Evolutionary conservation across 768 basidiomycete genomes (phyloP).

Genomic region (Suillus discolor): DNA sequence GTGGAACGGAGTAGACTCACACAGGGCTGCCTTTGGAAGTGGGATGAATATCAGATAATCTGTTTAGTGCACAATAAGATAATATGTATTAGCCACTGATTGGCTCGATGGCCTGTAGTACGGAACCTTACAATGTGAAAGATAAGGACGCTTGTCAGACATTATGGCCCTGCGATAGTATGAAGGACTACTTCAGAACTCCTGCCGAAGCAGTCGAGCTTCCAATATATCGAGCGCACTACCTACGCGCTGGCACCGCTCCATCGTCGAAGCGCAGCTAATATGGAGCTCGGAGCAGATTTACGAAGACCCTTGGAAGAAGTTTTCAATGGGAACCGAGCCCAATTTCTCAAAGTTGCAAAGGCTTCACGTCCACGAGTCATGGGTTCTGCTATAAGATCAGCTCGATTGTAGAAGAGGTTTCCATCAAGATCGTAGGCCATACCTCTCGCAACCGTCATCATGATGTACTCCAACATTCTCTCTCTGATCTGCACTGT

Average conservation of each 20-base stretch:
- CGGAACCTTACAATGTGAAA: neutral
- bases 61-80: conserved; percentile 2
- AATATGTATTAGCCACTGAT: neutral
- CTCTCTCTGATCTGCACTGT: neutral
- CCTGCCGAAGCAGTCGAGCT: neutral
- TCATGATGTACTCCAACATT: neutral
- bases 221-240: neutral
- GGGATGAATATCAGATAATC: neutral
- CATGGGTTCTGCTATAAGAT: conserved; percentile 1
- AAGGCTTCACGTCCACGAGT: neutral
- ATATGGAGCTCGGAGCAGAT: neutral
- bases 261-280: conserved; percentile 1
- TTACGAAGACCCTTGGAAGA: neutral
- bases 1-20: neutral
- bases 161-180: neutral
- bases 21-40: conserved; percentile 1
- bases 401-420: neutral
- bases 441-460: neutral
- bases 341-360: conserved; percentile 1
- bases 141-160: neutral
- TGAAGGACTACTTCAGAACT: neutral
- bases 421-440: neutral
- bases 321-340: conserved; percentile 1
- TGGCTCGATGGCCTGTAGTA: neutral
- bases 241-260: neutral